phyloP scores from a whole-genome alignment of 2,329 filamentous ascomycete species.

The Ophiostoma ips region DNA sequence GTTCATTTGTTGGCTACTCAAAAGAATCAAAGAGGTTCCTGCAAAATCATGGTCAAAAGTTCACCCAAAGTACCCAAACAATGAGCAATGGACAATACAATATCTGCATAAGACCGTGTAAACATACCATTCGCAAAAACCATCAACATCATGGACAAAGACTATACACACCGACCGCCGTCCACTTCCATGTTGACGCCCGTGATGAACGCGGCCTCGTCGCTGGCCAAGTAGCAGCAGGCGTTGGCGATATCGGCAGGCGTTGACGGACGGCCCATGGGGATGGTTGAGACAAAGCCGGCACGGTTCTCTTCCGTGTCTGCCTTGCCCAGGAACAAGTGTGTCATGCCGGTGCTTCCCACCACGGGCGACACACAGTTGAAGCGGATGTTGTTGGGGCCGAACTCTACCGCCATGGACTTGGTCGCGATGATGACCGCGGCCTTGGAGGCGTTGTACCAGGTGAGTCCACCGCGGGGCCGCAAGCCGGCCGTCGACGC shows the following conservation, averaged over 20 bases:
- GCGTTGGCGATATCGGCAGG: conserved; percentile 57
- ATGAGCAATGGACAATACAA: too few species aligned
- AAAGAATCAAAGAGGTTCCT: too few species aligned
- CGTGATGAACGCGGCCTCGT: conserved; percentile 59
- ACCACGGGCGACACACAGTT: conserved; percentile 58
- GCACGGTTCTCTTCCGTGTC: conserved; percentile 48
- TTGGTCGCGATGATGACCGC: conserved; percentile 47
- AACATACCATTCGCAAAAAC: too few species aligned
- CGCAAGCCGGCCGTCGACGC: conserved; percentile 48
- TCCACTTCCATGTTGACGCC: conserved; percentile 53
- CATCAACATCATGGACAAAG: too few species aligned
- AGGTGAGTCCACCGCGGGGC: conserved; percentile 48
- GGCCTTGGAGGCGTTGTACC: conserved; percentile 58
- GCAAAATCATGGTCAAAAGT: too few species aligned
- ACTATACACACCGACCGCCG: conserved; percentile 11
- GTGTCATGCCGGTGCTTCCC: conserved; percentile 44
- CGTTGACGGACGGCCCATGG: conserved; percentile 40
- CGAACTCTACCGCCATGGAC: conserved; percentile 57
- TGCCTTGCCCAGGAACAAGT: conserved; percentile 44
- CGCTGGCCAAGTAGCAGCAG: conserved; percentile 54
- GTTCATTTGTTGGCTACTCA: too few species aligned
- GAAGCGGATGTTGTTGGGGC: conserved; percentile 56
- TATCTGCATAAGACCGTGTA: too few species aligned
- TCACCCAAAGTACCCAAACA: neutral
- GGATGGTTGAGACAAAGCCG: conserved; percentile 39